Evolutionary conservation across 805 yeast genomes (phyloP), one percentile per base, ranked within the genome.

Genomic region (Kodamaea laetipori): DNA sequence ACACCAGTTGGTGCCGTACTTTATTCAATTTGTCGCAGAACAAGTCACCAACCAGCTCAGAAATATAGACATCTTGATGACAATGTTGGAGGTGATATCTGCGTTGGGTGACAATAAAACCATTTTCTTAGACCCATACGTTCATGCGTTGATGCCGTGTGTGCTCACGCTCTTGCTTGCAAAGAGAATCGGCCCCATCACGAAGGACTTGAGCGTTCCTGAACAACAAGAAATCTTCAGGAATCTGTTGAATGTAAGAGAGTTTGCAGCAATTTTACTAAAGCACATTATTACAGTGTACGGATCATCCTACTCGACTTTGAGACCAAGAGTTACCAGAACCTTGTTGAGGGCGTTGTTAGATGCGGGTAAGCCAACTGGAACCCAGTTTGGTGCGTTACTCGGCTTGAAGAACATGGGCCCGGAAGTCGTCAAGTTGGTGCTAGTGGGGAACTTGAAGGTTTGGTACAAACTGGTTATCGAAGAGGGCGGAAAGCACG

Each of bases 111-210:
- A 84, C 33, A 94, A 94, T 65, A 81, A 81, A 43, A 83, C 95
- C 15, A 81, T 94, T 30, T 92, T 90, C 55, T 74, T 92, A 47
- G 97, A 92, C 53, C 99, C 98, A 8, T 92, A 92, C 58, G 89
- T 94, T 36, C 99, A 95, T 67, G 92, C 96, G 0, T 70, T 94
- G 53, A 89, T 94, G 87, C 99, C 99, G n/a, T 88, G 97, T 48
- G 84, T 94, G 25, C 73, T 94, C 52, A 94, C 99, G 0, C 73
- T 92, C 15, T 74, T 94, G 34, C 74, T 94, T 39, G 97, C 98
- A 1, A 90, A 90, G 57, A 80, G 87, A 48, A 77, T 92, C n/a
- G 97, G 97, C 2, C 60, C 73, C 3, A 64, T 60, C 16, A 45
- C 67, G 3, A 71, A 66, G 51, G 72, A 66, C 25, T 68, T 67